A percentile compares a stretch with the other conserved stretches of the same genome.
These are phyloP conservation scores for Phaffia australis DNA, from an alignment of 768 basidiomycete genomes.

Conservation along the genomic window DNA sequence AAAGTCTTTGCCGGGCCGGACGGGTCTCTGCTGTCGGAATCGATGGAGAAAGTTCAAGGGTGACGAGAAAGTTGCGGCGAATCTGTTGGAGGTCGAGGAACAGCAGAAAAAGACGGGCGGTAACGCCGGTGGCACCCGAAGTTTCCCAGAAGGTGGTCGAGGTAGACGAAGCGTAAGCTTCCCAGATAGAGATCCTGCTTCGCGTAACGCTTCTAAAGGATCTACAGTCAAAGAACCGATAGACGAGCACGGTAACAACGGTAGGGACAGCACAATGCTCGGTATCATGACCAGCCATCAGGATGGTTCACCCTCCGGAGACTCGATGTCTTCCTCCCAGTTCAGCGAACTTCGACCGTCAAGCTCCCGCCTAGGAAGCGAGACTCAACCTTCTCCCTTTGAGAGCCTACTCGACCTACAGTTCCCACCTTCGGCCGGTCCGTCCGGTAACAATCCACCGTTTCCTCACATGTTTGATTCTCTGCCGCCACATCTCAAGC, in stretches of 20 bases:
- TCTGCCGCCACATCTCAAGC: background rate
- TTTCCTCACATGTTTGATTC: background rate
- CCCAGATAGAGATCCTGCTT: conserved; percentile 3
- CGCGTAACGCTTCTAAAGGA: conserved; percentile 3
- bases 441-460: background rate
- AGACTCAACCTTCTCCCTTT: background rate
- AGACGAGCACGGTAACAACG: conserved; percentile 9
- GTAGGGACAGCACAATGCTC: background rate
- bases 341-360: conserved; percentile 3
- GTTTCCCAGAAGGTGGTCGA: conserved; percentile 20
- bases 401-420: background rate
- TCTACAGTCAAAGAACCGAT: background rate
- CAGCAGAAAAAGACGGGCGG: conserved; percentile 22
- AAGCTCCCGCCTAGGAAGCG: background rate
- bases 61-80: conserved; percentile 13
- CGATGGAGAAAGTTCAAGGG: conserved; percentile 26
- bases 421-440: conserved; percentile 2
- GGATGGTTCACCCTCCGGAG: background rate
- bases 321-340: background rate
- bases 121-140: conserved; percentile 24
- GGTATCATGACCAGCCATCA: background rate
- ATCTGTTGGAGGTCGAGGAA: conserved; percentile 15
- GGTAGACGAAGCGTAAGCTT: conserved; percentile 10
- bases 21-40: conserved; percentile 25
- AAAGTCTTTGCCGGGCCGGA: conserved; percentile 25